Evolutionary conservation across 164 flowering plant genomes (phyloP).

Genomic region (Vitis riparia): DNA sequence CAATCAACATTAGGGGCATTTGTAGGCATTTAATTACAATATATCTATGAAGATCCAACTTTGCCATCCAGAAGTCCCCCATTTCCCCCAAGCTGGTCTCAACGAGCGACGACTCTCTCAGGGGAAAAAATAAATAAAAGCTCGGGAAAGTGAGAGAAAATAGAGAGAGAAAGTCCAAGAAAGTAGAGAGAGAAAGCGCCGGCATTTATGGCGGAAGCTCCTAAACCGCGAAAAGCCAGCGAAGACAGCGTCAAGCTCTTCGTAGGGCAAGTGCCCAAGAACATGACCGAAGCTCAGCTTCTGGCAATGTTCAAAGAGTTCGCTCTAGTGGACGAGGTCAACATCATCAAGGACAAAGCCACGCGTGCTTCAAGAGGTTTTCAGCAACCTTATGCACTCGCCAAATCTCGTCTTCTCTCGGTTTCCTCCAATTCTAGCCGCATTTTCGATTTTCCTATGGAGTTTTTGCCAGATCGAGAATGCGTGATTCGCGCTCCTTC

Average conservation of each 20-base stretch:
- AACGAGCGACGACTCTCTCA: slow-evolving; percentile 14
- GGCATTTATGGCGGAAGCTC: slow-evolving; percentile 69
- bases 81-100: slow-evolving; percentile 14
- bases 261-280: slow-evolving; percentile 96
- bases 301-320: slow-evolving; percentile 79
- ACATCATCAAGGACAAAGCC: slow-evolving; percentile 87
- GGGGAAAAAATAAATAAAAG: neutral
- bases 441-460: slow-evolving; percentile 1
- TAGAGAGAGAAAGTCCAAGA: slow-evolving; percentile 4
- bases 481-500: neutral
- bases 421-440: neutral
- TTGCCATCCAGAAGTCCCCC: slow-evolving; percentile 32
- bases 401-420: neutral
- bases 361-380: slow-evolving; percentile 88
- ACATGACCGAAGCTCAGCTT: slow-evolving; percentile 82
- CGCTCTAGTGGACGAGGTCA: slow-evolving; percentile 90
- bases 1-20: neutral
- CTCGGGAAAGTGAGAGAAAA: neutral
- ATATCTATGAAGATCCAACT: slow-evolving; percentile 36
- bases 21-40: slow-evolving; percentile 3
- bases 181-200: slow-evolving; percentile 17
- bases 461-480: too few relatives aligned
- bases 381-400: neutral
- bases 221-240: slow-evolving; percentile 27
- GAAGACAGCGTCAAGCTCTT: slow-evolving; percentile 93